Percentiles rank a stretch among this genome's conserved stretches.
phyloP scores from a whole-genome alignment of 495 filamentous ascomycete genomes.

The Cairneyella variabilis region DNA sequence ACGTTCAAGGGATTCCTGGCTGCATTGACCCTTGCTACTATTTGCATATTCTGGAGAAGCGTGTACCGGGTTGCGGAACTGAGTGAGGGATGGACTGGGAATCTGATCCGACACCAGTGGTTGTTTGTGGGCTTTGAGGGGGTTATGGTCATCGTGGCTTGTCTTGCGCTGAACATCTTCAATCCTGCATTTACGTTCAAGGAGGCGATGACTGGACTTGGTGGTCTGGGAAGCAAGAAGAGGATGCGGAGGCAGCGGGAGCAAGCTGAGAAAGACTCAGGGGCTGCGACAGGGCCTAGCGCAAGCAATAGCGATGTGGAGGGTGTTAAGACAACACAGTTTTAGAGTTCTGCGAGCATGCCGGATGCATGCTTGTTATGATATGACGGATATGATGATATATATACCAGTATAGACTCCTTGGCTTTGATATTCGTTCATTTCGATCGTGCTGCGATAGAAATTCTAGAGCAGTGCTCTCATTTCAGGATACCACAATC shows the following conservation, averaged over 20 bases:
- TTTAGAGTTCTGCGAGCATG: too few relatives aligned
- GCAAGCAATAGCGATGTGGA: conserved; percentile 19
- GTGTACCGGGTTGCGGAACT: conserved; percentile 36
- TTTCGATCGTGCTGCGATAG: too few relatives aligned
- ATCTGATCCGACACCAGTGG: conserved; percentile 45
- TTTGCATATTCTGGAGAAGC: conserved; percentile 35
- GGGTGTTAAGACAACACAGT: conserved; percentile 1
- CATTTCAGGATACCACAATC: too few relatives aligned
- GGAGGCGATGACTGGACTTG: conserved; percentile 19
- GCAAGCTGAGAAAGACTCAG: background rate
- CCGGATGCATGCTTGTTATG: too few relatives aligned
- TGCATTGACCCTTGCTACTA: conserved; percentile 20
- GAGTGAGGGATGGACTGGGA: conserved; percentile 31
- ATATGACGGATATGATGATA: too few relatives aligned
- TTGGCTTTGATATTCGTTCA: too few relatives aligned
- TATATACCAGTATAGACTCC: too few relatives aligned
- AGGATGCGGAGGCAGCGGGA: conserved; percentile 10
- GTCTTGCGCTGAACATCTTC: conserved; percentile 39
- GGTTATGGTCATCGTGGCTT: conserved; percentile 51
- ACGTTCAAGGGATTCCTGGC: conserved; percentile 22
- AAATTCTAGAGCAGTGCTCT: too few relatives aligned
- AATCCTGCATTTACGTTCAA: conserved; percentile 34
- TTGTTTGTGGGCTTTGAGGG: conserved; percentile 57
- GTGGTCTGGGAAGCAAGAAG: conserved; percentile 18
- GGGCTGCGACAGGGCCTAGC: conserved; percentile 2